Base-by-base conservation (phyloP, 768 basidiomycete species). In the Scleroderma bovista region DNA sequence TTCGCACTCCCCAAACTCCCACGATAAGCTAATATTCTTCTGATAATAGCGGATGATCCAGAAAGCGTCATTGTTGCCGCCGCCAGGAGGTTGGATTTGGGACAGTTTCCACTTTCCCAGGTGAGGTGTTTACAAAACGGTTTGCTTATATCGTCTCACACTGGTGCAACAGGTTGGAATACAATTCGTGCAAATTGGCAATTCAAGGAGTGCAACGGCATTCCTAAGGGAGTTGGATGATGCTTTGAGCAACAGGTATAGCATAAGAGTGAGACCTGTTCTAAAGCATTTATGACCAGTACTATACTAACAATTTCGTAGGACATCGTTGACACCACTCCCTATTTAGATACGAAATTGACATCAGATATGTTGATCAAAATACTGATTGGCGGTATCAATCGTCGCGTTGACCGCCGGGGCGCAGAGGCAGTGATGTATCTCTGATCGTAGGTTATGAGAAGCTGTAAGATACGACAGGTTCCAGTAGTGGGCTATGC, bases 321-420 rank as follows among this genome's bases (percentile, higher is more conserved):
- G 73, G 86, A 88, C 57, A 87, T 87, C 20, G 83, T 88, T 1
- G 86, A 87, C 57, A 86, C 83, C 3, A 83, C 81, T 0, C 77
- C 77, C 4, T 84, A 74, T 55, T 60, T 64, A 6, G 73, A 69
- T 11, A 65, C 72, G 7, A 47, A 68, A 24, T 54, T 85, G 51
- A 73, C 61, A 34, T 72, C 73, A 1, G 74, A 76, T 17, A 62
- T 73, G 51, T 61, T 87, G 51, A 72, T 79, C 48, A 87, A 87
- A 64, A 76, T 81, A 32, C 68, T 86, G 10, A 64, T 86, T 19
- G 84, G 84, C 26, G 85, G 83, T 1, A 79, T 87, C 47, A 83
- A 84, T 60, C 73, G 82, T 3, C 65, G 76, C 15, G 66, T 77
- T 10, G 79, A 80, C 53, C 53, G 58, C 40, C 62, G 56, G 17